Evolutionary conservation across 176 grass and related monocot species (phyloP), one percentile per base, ranked within the genome.

Genomic region (Carex kokanica): DNA sequence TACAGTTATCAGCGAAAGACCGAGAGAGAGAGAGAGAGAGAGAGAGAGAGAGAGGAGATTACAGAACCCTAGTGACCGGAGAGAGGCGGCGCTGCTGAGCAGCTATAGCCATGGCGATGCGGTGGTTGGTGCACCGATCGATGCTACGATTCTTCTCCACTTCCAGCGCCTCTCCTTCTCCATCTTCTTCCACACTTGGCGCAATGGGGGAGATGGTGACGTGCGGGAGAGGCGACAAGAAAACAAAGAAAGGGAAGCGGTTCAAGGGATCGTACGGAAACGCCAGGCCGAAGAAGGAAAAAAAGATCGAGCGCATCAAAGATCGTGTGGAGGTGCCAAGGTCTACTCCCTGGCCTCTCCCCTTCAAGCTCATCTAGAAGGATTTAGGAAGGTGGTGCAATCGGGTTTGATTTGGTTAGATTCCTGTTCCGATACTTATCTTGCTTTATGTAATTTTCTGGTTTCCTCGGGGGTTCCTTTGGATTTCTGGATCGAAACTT

Each of bases 231-330:
- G 95, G 95, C 64, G 95, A 98, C 88, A 94, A 98, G 87, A 98
- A 87, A 85, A 98, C 95, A 85, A 94, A 94, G 84, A 80, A 88
- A 68, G 97, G 97, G 88, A 99, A 99, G 89, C 86, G 97, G 65
- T 99, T 99, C 91, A 99, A 95, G 88, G 97, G 97, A 15, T 99
- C 97, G 84, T 99, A 55, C 74, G 93, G 93, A 24, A 99, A 95
- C 85, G 86, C 91, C 31, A 85, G 97, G 71, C 89, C 88, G 53
- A 99, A 99, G 89, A 57, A 69, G 86, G 91, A 95, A 69, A 93
- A 93, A 86, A 93, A 90, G 91, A 93, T 96, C 49, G 89, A 92
- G 86, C 91, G 97, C 84, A 99, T 99, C 86, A 99, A 99, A 88
- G 97, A 99, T 85, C 93, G 93, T 5, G 78, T 99, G 64, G 97